Conservation (phyloP, 2,329 filamentous ascomycete genomes). For the Exserohilum rostratum region DNA sequence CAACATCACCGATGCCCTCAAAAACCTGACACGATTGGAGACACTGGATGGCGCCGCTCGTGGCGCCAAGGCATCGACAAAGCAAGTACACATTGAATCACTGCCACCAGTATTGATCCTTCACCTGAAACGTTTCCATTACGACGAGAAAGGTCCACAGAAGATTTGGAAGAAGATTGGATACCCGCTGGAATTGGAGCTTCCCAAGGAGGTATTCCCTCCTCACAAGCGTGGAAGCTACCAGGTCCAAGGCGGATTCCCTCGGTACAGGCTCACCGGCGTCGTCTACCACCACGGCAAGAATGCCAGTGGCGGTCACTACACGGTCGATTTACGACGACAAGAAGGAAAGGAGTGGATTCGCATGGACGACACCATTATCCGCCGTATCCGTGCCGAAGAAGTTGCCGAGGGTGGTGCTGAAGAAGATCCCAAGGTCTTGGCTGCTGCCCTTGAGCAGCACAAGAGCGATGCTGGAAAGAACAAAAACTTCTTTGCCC, state of each 20-base stretch:
- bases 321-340: conserved; percentile 94
- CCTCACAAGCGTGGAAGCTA: conserved; percentile 72
- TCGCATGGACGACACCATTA: conserved; percentile 89
- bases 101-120: conserved; percentile 90
- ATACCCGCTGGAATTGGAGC: conserved; percentile 92
- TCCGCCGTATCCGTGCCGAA: conserved; percentile 81
- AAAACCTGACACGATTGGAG: conserved; percentile 81
- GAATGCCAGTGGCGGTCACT: conserved; percentile 93
- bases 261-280: conserved; percentile 83
- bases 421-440: conserved; percentile 76
- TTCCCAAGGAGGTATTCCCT: conserved; percentile 87
- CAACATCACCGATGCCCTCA: conserved; percentile 91
- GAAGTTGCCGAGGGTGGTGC: conserved; percentile 87
- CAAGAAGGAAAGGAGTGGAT: conserved; percentile 98
- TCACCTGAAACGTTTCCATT: conserved; percentile 96
- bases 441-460: conserved; percentile 69
- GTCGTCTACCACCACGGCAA: conserved; percentile 98
- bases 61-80: conserved; percentile 80
- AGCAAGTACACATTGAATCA: conserved; percentile 93
- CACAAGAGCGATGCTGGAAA: conserved; percentile 64
- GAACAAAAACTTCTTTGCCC: conserved; percentile 76
- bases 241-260: conserved; percentile 69
- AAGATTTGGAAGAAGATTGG: conserved; percentile 99
- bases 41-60: conserved; percentile 80
- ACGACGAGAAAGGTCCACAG: conserved; percentile 85